A percentile compares a stretch with the other conserved stretches of the same genome.
These are phyloP conservation scores for Filobasidium wieringae DNA, from an alignment of 768 basidiomycete species.

Conservation along the genomic window DNA sequence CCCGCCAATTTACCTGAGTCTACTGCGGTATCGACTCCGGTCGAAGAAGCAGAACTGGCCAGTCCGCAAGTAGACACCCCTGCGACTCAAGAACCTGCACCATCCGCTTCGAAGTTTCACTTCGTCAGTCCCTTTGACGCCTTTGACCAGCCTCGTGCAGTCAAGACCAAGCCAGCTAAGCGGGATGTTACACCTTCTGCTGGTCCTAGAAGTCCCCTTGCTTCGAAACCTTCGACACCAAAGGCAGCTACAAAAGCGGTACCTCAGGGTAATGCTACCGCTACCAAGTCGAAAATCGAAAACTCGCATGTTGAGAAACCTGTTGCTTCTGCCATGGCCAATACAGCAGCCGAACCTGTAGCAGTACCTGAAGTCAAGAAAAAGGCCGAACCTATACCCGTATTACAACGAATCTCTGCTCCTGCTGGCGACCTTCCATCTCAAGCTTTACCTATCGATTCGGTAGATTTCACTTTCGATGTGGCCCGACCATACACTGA, in stretches of 20 bases:
- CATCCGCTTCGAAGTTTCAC: neutral
- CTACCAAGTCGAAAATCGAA: neutral
- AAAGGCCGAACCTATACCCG: neutral
- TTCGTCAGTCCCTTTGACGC: slow-evolving; percentile 7
- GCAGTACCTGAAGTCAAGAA: neutral
- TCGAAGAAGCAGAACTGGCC: neutral
- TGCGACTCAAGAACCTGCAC: neutral
- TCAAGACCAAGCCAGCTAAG: neutral
- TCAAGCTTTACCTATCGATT: neutral
- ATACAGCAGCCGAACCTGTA: no score
- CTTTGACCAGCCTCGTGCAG: neutral
- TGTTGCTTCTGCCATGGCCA: no score
- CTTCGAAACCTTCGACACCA: neutral
- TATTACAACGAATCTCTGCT: no score
- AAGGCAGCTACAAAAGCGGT: neutral
- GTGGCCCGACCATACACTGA: no score
- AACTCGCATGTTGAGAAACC: no score
- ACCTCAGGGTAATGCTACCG: neutral
- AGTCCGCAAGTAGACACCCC: neutral
- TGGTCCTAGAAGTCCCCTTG: neutral
- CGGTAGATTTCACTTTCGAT: neutral
- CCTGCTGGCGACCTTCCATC: no score
- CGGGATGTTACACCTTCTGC: neutral
- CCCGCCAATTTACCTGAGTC: no score
- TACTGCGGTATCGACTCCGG: no score